Percentiles rank a stretch among this genome's conserved stretches.
phyloP scores from a whole-genome alignment of 805 yeast genomes.

The Ogataea neopini region DNA sequence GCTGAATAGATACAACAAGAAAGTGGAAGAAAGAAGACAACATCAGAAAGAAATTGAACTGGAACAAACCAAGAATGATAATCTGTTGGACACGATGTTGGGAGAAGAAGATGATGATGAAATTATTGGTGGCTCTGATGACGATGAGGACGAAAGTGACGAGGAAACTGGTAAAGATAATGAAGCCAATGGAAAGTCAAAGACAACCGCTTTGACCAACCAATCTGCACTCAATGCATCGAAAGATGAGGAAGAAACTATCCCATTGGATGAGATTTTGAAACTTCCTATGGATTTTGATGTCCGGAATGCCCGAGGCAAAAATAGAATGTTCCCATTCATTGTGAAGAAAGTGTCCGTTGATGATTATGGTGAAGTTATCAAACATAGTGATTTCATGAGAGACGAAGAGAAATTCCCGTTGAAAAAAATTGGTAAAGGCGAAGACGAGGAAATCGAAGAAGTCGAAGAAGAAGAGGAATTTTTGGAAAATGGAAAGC shows the following conservation, averaged over 20 bases:
- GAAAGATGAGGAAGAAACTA: slow-evolving; percentile 24
- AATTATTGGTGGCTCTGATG: slow-evolving; percentile 18
- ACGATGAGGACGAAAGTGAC: slow-evolving; percentile 15
- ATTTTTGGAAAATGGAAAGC: slow-evolving; percentile 23
- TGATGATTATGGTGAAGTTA: slow-evolving; percentile 87
- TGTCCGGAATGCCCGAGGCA: slow-evolving; percentile 50
- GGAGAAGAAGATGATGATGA: slow-evolving; percentile 34
- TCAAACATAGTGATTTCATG: slow-evolving; percentile 64
- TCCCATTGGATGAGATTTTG: slow-evolving; percentile 40
- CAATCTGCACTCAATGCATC: slow-evolving; percentile 17
- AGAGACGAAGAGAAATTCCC: slow-evolving; percentile 49
- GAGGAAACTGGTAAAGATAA: slow-evolving; percentile 22
- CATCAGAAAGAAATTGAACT: slow-evolving; percentile 36
- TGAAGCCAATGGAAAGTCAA: too few relatives aligned
- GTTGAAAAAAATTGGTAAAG: slow-evolving; percentile 29
- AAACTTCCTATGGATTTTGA: slow-evolving; percentile 56
- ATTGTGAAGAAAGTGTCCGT: slow-evolving; percentile 55
- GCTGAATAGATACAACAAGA: slow-evolving; percentile 46
- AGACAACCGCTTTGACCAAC: slow-evolving; percentile 20
- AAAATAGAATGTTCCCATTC: slow-evolving; percentile 75
- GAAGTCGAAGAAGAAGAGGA: slow-evolving; percentile 30
- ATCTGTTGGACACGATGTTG: slow-evolving; percentile 34
- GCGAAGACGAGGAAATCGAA: slow-evolving; percentile 25
- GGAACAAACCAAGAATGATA: slow-evolving; percentile 35
- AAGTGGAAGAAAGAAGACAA: slow-evolving; percentile 47